Evolutionary conservation across 441 rosid species (phyloP).

Genomic region (Croton laevigatus): DNA sequence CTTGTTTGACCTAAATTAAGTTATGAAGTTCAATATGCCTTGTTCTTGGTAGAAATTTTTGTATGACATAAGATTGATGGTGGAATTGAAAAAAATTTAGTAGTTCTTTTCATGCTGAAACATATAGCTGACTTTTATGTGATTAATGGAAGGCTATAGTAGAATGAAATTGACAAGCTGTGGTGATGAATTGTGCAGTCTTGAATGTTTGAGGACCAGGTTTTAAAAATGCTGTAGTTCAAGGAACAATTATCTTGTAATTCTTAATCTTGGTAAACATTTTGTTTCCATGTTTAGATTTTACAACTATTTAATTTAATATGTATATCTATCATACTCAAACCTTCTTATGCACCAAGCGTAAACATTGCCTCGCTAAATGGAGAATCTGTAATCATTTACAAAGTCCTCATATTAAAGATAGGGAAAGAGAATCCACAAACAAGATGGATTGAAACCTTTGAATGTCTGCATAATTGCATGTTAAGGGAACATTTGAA

Average conservation of each 20-base stretch:
- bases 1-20: not conserved
- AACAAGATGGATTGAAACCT: not conserved
- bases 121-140: not conserved
- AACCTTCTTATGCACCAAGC: not conserved
- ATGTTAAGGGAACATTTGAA: not conserved
- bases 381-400: not conserved
- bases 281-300: conserved; percentile 6
- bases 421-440: not conserved
- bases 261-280: not conserved
- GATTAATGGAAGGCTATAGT: not conserved
- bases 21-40: not conserved
- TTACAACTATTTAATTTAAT: not conserved
- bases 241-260: no score
- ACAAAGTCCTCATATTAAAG: not conserved
- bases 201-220: not conserved
- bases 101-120: not conserved
- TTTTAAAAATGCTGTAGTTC: not conserved
- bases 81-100: not conserved
- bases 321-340: not conserved
- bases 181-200: not conserved
- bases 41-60: not conserved
- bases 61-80: not conserved
- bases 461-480: not conserved
- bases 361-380: not conserved
- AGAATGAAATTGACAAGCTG: not conserved